Base-by-base conservation (phyloP, 192 early-diverging fungal species). In the Thamnidium elegans region DNA sequence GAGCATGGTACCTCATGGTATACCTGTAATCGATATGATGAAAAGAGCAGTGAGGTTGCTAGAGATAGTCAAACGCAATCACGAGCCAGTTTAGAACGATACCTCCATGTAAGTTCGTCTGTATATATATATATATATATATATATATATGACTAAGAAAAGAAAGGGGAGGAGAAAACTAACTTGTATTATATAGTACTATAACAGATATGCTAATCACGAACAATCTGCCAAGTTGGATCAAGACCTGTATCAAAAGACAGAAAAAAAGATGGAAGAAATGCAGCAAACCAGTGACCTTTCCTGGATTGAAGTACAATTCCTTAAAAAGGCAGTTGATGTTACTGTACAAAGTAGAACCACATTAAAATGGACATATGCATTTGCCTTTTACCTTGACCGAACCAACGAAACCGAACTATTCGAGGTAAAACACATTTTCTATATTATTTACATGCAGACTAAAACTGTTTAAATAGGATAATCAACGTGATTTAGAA, bases 301-400 rank as follows among this genome's bases (percentile, higher is more conserved):
- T 52, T 93, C 93, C 20, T 99, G 96, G 95, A 96, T 98, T 68
- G 94, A 98, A 79, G 95, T 98, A 9, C 95, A 99, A 79, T 98
- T 98, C 68, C 77, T 99, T 21, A 86, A 87, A 53, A 90, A 90
- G 44, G 96, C 96, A 11, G 94, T 94, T 48, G 92, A 95, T 62
- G 90, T 91, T 0, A 83, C 97, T 42, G 83, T 94, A 15, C 74
- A 90, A 58, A 92, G 94, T 66, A 91, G 97, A 66, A 88, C 79
- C 74, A 97, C 94, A 0, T 81, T 99, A 26, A 97, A 94, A 70
- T 99, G 97, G 97, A 95, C 96, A 1, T 99, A 97, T 75, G 90
- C 88, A 13, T 92, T 99, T 73, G 97, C 95, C 0, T 99, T 92
- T 80, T 99, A 96, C 66, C 85, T 99, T 69, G 68, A 73, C 6